These are phyloP conservation scores for Tetradesmus lagerheimii DNA, from an alignment of 139 green algal species.

Conservation along the genomic window DNA sequence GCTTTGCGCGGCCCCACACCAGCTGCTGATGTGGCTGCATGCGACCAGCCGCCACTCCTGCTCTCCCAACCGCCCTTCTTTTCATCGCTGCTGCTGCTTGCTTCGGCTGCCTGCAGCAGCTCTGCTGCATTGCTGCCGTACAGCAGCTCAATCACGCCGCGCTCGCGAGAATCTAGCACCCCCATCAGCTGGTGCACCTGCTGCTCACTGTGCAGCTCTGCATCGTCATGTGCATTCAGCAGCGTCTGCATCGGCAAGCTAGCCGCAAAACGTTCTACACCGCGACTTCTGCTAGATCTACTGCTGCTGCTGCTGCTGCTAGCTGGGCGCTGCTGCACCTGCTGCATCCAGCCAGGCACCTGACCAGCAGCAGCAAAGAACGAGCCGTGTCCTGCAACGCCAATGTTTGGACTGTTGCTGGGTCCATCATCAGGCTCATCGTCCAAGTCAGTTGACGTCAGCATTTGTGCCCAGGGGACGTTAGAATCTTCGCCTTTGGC, in stretches of 20 bases:
- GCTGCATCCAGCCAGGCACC: slow-evolving; percentile 8
- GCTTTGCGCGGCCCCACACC: background rate
- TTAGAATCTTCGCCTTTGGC: background rate
- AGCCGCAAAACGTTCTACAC: background rate
- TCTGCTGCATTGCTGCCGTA: background rate
- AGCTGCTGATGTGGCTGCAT: background rate
- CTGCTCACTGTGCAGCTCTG: background rate
- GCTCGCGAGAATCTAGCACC: background rate
- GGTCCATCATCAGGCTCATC: background rate
- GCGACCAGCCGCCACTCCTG: background rate
- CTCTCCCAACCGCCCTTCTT: background rate
- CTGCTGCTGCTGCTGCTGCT: background rate
- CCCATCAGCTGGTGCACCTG: background rate
- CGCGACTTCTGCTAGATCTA: background rate
- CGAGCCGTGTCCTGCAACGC: background rate
- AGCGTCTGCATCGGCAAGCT: background rate
- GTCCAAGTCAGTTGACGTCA: slow-evolving; percentile 28
- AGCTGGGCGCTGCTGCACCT: background rate
- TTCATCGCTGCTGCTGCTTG: background rate
- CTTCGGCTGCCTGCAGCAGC: background rate
- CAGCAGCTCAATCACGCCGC: background rate
- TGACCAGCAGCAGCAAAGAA: slow-evolving; percentile 22
- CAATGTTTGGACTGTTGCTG: background rate
- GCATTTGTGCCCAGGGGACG: slow-evolving; percentile 13
- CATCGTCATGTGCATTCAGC: background rate